Conservation (phyloP, 2,329 filamentous ascomycete genomes). For the Penicillium sp. region DNA sequence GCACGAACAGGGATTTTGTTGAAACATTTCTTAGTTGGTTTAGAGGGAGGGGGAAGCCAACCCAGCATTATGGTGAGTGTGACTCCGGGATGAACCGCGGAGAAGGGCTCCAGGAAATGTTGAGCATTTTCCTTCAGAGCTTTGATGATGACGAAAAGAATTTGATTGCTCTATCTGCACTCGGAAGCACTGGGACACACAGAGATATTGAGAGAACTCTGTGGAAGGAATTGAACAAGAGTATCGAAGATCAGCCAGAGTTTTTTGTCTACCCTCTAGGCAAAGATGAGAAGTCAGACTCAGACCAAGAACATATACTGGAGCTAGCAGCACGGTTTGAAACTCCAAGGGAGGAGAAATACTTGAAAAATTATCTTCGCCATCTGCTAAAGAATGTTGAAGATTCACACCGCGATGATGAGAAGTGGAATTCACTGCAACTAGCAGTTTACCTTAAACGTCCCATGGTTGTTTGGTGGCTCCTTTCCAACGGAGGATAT, state of each 20-base stretch:
- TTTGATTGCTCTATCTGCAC: background rate
- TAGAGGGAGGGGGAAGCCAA: background rate
- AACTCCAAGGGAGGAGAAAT: constrained; percentile 1
- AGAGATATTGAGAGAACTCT: background rate
- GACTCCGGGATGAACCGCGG: background rate
- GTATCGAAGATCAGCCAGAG: background rate
- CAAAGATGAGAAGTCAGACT: background rate
- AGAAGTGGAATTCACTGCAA: constrained; percentile 5
- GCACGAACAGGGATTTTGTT: constrained; percentile 33
- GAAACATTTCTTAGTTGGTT: constrained; percentile 24
- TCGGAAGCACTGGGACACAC: background rate
- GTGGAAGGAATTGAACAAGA: background rate
- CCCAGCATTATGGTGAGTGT: background rate
- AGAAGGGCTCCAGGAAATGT: background rate
- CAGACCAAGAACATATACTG: background rate
- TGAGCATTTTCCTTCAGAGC: background rate
- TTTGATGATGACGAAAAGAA: background rate
- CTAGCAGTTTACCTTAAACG: constrained; percentile 6
- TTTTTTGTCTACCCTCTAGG: background rate
- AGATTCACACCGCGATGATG: background rate
- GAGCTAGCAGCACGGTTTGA: constrained; percentile 7
- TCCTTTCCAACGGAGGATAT: constrained; percentile 14
- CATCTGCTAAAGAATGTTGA: background rate
- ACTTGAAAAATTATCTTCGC: constrained; percentile 5
- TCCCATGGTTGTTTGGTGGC: constrained; percentile 13